Evolutionary conservation across 176 grass and related monocot genomes (phyloP), one percentile per base, ranked within the genome.

Genomic region (Puccinellia tenuiflora): DNA sequence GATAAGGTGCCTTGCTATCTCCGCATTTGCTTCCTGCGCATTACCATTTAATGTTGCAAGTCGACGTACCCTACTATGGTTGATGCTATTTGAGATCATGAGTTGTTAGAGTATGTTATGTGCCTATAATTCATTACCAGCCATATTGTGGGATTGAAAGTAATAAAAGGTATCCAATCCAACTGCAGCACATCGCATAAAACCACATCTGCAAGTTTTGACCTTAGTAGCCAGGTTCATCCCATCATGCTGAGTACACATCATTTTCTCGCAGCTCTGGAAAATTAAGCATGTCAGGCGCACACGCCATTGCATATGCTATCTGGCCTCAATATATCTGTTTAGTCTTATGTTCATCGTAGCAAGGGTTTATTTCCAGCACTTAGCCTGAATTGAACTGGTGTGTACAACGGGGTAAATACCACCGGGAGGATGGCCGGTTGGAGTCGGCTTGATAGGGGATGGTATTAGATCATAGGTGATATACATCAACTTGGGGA

Each of bases 1-100:
- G 97, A 99, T 81, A 99, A 96, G 97, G 97, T 99, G 76, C 52
- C 87, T 86, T 79, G 24, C 28, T 80, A 65, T 88, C 35, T 77
- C 35, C 31, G 69, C 60, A 21, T 22, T 70, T 86, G 68, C 47
- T 64, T 52, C 62, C 51, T 83, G 42, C 12, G 4, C 1, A n/a
- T 72, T 81, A 73, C 31, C 48, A 82, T 40, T 69, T 81, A 57
- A 24, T 84, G 26, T 80, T 88, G 34, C 68, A 88, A 70, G 81
- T 81, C 31, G 85, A 62, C 31, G 37, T 64, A 46, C 40, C 11
- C 48, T 39, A 25, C 20, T 47, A 54, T 56, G 22, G 8, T 46
- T 69, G 73, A 33, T 67, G 40, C 34, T 68, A 21, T 78, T 39
- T 78, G 84, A 48, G 14, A 63, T 31, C 51, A 34, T 51, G 40